Evolutionary conservation across 768 basidiomycete genomes (phyloP), one percentile per base, ranked within the genome.

Genomic region (Galerina sulciceps): DNA sequence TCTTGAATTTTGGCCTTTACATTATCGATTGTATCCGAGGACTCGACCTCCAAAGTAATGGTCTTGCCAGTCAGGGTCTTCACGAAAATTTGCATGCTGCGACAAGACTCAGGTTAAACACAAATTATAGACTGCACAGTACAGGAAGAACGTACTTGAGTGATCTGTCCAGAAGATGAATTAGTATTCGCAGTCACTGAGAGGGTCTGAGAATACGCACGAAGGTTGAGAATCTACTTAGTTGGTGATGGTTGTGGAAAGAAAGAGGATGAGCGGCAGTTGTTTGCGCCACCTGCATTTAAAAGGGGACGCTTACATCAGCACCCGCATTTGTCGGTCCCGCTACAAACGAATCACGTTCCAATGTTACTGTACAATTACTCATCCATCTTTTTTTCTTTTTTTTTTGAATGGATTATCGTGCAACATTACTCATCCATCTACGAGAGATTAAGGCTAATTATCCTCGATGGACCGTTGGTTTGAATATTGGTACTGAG

Each of bases 41-140:
- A 66, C 53, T 66, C 65, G 36, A 66, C 65, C 60, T 66, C 65
- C 9, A 66, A 58, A 17, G 65, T 66, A 44, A 66, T 66, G n/a
- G 73, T 70, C 68, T 88, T 88, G 58, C 87, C 87, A 17, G 87
- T 88, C 55, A 88, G 76, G 2, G 70, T 71, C 67, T 71, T 71
- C 41, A 71, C 72, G 47, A 73, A 74, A 60, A 74, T 74, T 59
- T 74, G 73, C 73, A 74, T 74, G 52, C 63, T 68, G 40, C 40
- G 49, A 41, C 23, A 44, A 22, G 35, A 44, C 41, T 56, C 50
- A 50, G 52, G 17, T 59, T 45, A 57, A 44, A 36, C n/a, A 35
- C 14, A 2, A 15, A 6, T 42, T 46, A 54, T 34, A 9, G 35
- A 52, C n/a, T 59, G 61, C 42, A 55, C 40, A 45, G 42, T 49